These are phyloP conservation scores for Aureobasidium namibiae DNA, from an alignment of 2,329 filamentous ascomycete genomes.

Conservation along the genomic window DNA sequence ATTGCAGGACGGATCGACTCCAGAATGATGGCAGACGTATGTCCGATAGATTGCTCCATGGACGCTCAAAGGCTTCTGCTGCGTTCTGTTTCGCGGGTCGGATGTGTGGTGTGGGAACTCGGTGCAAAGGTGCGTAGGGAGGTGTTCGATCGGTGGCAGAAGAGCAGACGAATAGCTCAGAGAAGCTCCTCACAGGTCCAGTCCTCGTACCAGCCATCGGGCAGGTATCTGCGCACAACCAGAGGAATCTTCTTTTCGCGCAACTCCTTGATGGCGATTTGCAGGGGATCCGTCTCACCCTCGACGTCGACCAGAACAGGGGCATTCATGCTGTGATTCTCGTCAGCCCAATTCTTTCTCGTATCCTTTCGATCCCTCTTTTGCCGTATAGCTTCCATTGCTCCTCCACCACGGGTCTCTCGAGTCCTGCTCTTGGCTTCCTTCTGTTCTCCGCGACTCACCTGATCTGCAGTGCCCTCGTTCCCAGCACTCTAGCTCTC, in stretches of 20 bases:
- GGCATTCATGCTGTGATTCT: conserved; percentile 67
- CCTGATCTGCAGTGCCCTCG: conserved; percentile 92
- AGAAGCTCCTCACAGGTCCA: conserved; percentile 97
- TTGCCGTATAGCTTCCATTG: too few relatives aligned
- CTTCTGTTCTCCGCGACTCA: conserved; percentile 35
- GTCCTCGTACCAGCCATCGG: conserved; percentile 98
- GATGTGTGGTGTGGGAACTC: background rate
- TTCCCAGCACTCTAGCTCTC: conserved; percentile 84
- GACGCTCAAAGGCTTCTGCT: background rate
- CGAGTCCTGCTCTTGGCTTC: background rate
- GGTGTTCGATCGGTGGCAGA: background rate
- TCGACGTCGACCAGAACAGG: conserved; percentile 94
- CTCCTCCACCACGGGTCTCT: too few relatives aligned
- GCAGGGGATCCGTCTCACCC: conserved; percentile 92
- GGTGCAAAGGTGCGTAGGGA: background rate
- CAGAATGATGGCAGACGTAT: background rate
- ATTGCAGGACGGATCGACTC: background rate
- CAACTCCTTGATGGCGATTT: conserved; percentile 96
- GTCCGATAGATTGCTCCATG: background rate
- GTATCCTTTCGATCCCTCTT: too few relatives aligned
- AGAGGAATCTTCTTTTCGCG: conserved; percentile 97
- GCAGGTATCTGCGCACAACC: conserved; percentile 89
- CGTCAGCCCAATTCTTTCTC: conserved; percentile 28
- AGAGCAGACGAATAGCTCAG: conserved; percentile 22
- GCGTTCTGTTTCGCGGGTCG: background rate